These are phyloP conservation scores for Penicillium waksmanii DNA, from an alignment of 495 filamentous ascomycete species.

Conservation along the genomic window DNA sequence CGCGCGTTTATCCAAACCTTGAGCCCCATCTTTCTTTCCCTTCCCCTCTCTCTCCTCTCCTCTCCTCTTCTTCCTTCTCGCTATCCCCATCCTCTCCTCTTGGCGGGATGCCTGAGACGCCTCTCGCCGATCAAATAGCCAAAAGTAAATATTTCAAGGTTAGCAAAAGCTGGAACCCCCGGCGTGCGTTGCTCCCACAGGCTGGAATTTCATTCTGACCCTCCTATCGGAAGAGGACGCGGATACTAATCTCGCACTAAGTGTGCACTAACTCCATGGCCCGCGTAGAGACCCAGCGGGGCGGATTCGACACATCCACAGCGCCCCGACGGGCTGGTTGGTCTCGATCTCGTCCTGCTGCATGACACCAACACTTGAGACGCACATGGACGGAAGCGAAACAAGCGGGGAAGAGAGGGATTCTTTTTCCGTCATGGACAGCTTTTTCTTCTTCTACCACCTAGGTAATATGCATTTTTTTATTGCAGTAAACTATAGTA, in stretches of 20 bases:
- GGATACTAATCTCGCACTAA: background rate
- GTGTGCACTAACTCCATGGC: background rate
- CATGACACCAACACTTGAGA: conserved; percentile 19
- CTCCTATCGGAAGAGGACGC: conserved; percentile 24
- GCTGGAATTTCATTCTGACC: conserved; percentile 14
- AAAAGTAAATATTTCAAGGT: too few relatives aligned
- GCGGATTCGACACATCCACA: conserved; percentile 22
- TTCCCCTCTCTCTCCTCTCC: background rate
- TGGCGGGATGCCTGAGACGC: too few relatives aligned
- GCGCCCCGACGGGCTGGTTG: conserved; percentile 7
- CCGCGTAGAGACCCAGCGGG: conserved; percentile 4
- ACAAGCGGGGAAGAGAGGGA: conserved; percentile 7
- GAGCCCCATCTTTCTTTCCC: background rate
- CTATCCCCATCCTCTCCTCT: background rate
- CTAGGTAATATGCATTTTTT: background rate
- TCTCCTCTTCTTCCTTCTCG: background rate
- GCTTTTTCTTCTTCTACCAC: too few relatives aligned
- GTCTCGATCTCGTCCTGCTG: conserved; percentile 11
- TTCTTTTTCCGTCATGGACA: background rate
- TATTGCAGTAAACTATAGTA: too few relatives aligned
- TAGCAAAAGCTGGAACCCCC: background rate
- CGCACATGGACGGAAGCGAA: conserved; percentile 26
- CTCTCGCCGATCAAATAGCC: too few relatives aligned
- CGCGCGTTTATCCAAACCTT: conserved; percentile 15
- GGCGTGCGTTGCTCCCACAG: background rate